Evolutionary conservation across 495 filamentous ascomycete genomes (phyloP), one percentile per base, ranked within the genome.

Genomic region (Xylaria flabelliformis): DNA sequence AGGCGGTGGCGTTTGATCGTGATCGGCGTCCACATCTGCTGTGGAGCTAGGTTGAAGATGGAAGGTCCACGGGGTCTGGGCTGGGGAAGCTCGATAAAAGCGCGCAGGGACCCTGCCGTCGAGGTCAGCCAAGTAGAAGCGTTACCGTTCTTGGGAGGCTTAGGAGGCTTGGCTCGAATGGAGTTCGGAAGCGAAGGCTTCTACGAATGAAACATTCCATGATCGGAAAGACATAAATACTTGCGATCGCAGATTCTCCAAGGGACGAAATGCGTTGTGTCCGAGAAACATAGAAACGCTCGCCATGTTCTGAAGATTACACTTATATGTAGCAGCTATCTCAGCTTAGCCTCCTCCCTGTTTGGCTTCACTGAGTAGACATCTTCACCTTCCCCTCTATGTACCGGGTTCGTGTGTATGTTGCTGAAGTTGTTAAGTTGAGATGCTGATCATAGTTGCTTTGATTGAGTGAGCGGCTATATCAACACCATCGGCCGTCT

Each of bases 331-430:
- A 55, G 34, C 39, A 53, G 41, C 66, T 36, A 69, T 15, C 6
- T 51, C 42, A 86, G 72, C 41, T 83, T 78, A 12, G 85, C 81
- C 53, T 85, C 81, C 53, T 85, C 83, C 1, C 77, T 83, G 48
- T 83, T 73, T 51, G 83, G 83, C 58, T 72, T 83, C 1, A 89
- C 82, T 7, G 88, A 78, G 68, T 85, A 81, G 2, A 88, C 76
- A 74, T 88, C 86, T 74, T 88, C 86, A 78, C 88, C 70, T 85
- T 82, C 15, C 83, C 82, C 17, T 83, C 79, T 7, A 89, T 29
- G 88, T 82, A 0, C 87, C 87, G 4, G 88, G 87, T 78, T 89
- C 88, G 24, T 83, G 88, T 88, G 72, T 88, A 88, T 0, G 80
- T 77, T 81, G 78, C 53, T 79, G 81, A 24, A 88, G 77, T 17